phyloP scores from a whole-genome alignment of 2,329 filamentous ascomycete species.

The Aspergillus niger region DNA sequence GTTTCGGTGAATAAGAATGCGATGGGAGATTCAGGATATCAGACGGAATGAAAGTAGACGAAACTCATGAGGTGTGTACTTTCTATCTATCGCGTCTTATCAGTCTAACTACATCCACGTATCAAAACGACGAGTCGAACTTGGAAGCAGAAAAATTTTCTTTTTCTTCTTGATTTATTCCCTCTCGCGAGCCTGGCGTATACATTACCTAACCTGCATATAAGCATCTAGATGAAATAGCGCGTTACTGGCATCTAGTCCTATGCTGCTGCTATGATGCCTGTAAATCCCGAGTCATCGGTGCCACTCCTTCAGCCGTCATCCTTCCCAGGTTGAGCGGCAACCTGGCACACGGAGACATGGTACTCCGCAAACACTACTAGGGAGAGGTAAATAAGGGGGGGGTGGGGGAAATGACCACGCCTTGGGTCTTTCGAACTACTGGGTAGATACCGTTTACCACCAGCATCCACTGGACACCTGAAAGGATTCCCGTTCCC shows the following conservation, averaged over 20 bases:
- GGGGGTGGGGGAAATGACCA: neutral
- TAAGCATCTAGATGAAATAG: neutral
- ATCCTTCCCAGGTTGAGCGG: neutral
- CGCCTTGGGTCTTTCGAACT: neutral
- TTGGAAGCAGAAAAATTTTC: neutral
- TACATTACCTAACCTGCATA: constrained; percentile 9
- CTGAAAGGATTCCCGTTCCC: neutral
- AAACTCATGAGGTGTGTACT: neutral
- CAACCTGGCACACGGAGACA: neutral
- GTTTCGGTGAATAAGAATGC: neutral
- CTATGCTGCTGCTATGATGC: neutral
- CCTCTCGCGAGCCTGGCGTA: neutral
- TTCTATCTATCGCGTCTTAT: too few species aligned
- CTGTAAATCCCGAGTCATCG: neutral
- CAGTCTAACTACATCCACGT: neutral
- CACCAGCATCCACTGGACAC: neutral
- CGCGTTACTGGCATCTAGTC: neutral
- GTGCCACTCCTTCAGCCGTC: neutral
- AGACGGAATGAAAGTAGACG: too few species aligned
- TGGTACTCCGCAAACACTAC: neutral
- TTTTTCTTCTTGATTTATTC: too few species aligned
- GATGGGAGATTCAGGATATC: too few species aligned
- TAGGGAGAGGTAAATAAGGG: neutral
- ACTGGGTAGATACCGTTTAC: neutral
- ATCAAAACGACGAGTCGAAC: neutral